Conservation (phyloP, 805 yeast genomes). For the Pichia californica region DNA sequence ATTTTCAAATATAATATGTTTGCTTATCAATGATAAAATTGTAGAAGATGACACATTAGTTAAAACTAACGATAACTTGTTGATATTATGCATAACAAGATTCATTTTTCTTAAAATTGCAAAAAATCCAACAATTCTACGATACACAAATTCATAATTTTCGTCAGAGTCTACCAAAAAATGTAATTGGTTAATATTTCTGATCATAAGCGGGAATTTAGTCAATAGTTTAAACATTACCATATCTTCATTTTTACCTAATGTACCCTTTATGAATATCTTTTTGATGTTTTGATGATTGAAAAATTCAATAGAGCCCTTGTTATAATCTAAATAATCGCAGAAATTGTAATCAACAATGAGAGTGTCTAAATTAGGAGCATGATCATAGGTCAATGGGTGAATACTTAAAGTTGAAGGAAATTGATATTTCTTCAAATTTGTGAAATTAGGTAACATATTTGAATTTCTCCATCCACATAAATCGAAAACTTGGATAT, state of each 20-base stretch:
- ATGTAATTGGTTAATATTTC: slow-evolving; percentile 20
- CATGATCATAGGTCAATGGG: slow-evolving; percentile 21
- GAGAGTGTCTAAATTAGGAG: slow-evolving; percentile 22
- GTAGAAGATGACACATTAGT: slow-evolving; percentile 29
- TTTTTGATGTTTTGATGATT: slow-evolving; percentile 16
- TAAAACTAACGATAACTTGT: slow-evolving; percentile 23
- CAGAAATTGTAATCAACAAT: slow-evolving; percentile 27
- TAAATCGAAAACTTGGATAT: slow-evolving; percentile 15
- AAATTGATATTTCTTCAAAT: slow-evolving; percentile 19
- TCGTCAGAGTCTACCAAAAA: slow-evolving; percentile 20
- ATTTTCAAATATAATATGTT: slow-evolving; percentile 28
- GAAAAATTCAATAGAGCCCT: slow-evolving; percentile 23
- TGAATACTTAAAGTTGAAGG: slow-evolving; percentile 17
- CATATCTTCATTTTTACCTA: slow-evolving; percentile 31
- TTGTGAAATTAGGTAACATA: slow-evolving; percentile 11
- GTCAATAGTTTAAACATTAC: slow-evolving; percentile 26
- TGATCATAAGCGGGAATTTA: slow-evolving; percentile 21
- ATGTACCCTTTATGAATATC: slow-evolving; percentile 22
- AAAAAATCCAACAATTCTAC: slow-evolving; percentile 29
- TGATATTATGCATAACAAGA: slow-evolving; percentile 20
- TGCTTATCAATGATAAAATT: slow-evolving; percentile 22
- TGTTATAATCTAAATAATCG: slow-evolving; percentile 16
- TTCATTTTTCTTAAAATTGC: slow-evolving; percentile 30
- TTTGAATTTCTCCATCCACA: slow-evolving; percentile 18
- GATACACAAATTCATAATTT: slow-evolving; percentile 25